Percentiles rank a stretch among this genome's conserved stretches.
These are phyloP conservation scores for Syzygium jambos DNA, from an alignment of 345 rosid species.

Conservation along the genomic window DNA sequence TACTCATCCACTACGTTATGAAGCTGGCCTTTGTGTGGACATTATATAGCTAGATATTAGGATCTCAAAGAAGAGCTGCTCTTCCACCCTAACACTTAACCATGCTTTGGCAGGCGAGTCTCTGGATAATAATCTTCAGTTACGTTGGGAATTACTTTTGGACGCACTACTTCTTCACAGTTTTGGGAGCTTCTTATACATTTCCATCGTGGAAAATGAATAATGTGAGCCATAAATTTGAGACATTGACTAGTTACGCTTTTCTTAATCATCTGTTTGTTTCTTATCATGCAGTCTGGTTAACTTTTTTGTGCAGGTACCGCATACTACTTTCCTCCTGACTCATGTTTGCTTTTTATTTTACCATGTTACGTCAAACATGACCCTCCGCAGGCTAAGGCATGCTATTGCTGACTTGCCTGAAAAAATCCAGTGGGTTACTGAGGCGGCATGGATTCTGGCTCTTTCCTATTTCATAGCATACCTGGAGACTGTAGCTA, in stretches of 20 bases:
- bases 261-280: background rate
- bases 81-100: background rate
- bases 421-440: slow-evolving; percentile 45
- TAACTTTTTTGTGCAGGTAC: slow-evolving; percentile 48
- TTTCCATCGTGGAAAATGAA: slow-evolving; percentile 99
- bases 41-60: background rate
- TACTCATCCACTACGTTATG: background rate
- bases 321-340: slow-evolving; percentile 92
- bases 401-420: slow-evolving; percentile 66
- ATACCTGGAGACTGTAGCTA: slow-evolving; percentile 89
- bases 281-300: background rate
- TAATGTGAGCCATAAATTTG: slow-evolving; percentile 43
- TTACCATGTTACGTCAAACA: slow-evolving; percentile 87
- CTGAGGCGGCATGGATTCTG: slow-evolving; percentile 84
- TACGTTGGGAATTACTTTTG: slow-evolving; percentile 97
- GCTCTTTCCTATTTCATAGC: slow-evolving; percentile 92
- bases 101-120: slow-evolving; percentile 56
- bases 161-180: slow-evolving; percentile 97
- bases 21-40: background rate
- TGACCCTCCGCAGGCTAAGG: slow-evolving; percentile 80
- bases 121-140: slow-evolving; percentile 86
- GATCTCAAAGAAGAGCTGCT: background rate
- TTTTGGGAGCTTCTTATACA: slow-evolving; percentile 96
- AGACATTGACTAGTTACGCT: background rate
- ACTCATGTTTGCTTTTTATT: slow-evolving; percentile 92